These are phyloP conservation scores for Cladophialophora bantiana DNA, from an alignment of 2,329 filamentous ascomycete species.

Conservation along the genomic window DNA sequence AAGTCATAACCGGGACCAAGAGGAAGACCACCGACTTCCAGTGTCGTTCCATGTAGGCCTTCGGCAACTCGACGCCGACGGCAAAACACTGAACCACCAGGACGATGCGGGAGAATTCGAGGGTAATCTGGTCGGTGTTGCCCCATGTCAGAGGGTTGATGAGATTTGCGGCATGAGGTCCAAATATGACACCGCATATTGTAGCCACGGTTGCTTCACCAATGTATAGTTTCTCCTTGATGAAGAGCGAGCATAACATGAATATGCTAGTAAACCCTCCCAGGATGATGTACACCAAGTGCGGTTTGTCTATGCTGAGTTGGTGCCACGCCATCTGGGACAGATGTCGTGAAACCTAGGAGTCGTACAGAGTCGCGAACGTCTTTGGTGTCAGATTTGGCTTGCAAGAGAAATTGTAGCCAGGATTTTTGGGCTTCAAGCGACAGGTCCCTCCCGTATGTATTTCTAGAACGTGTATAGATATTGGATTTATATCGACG, in stretches of 20 bases:
- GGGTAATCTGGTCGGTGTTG: constrained; percentile 70
- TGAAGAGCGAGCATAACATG: constrained; percentile 97
- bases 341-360: neutral
- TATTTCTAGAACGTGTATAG: neutral
- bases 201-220: constrained; percentile 94
- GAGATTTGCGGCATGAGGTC: constrained; percentile 69
- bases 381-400: neutral
- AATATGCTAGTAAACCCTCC: constrained; percentile 97
- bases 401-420: constrained; percentile 9
- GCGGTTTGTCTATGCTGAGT: constrained; percentile 80
- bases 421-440: constrained; percentile 18
- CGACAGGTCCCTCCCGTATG: constrained; percentile 35
- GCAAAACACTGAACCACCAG: constrained; percentile 77
- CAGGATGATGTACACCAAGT: constrained; percentile 97
- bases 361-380: constrained; percentile 4
- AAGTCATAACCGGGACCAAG: constrained; percentile 95
- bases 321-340: constrained; percentile 59
- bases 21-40: constrained; percentile 92
- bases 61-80: constrained; percentile 73
- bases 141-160: constrained; percentile 69
- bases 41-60: constrained; percentile 91
- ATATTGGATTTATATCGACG: constrained; percentile 18
- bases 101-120: constrained; percentile 75
- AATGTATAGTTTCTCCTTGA: constrained; percentile 98
- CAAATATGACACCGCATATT: constrained; percentile 73